Conservation (phyloP, 352 stramenopile genomes). For the Globisporangium radiosum region DNA sequence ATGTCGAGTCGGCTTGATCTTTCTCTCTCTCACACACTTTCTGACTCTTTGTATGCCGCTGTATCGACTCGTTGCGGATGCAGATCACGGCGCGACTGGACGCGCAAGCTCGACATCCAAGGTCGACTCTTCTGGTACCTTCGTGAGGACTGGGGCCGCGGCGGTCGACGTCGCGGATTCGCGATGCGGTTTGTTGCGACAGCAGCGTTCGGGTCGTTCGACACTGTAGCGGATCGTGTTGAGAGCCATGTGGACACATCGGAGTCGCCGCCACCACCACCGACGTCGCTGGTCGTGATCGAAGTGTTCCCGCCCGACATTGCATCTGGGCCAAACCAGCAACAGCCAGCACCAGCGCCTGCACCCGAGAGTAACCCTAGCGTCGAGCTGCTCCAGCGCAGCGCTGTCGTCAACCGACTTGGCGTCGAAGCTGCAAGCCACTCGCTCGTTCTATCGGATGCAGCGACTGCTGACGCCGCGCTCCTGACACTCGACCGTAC, state of each 20-base stretch:
- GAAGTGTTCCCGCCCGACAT: no score
- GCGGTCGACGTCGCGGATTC: constrained; percentile 78
- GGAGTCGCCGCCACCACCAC: constrained; percentile 68
- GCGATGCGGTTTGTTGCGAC: constrained; percentile 87
- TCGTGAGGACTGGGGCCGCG: constrained; percentile 44
- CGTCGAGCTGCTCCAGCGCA: constrained; percentile 33
- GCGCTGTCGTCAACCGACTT: constrained; percentile 45
- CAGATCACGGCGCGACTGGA: constrained; percentile 1
- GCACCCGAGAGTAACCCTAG: no score
- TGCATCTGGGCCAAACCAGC: no score
- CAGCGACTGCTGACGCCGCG: constrained; percentile 89
- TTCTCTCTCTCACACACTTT: no score
- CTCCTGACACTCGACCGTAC: constrained; percentile 32
- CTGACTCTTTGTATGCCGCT: no score
- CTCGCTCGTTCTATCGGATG: constrained; percentile 88
- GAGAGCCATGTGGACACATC: no score
- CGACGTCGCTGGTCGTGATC: no score
- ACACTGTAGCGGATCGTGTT: no score
- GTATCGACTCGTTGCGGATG: constrained; percentile 1
- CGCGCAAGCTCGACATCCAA: no score
- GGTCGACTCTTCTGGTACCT: constrained; percentile 44
- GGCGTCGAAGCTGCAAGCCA: constrained; percentile 85
- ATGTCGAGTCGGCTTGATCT: no score
- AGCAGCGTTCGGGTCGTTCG: no score
- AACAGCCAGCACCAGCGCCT: no score